Conservation (phyloP, 129 eudicot species). For the Dittrichia graveolens region DNA sequence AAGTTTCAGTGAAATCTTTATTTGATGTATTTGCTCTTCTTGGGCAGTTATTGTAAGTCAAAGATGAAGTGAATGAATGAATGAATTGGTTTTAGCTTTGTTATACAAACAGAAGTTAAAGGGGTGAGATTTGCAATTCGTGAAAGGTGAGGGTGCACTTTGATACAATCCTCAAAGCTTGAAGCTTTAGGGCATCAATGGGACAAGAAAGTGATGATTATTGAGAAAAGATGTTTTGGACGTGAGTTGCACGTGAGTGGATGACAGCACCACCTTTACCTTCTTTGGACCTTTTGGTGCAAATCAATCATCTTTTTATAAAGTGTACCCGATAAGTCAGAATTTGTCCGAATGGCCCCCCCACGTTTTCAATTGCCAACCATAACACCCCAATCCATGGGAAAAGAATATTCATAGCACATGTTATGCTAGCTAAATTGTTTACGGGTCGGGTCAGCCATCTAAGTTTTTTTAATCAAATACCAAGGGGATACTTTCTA, state of each 20-base stretch:
- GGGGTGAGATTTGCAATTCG: conserved; percentile 4
- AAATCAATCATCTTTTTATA: conserved; percentile 37
- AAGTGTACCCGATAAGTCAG: conserved; percentile 34
- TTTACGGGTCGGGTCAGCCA: no score
- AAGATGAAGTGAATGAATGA: conserved; percentile 32
- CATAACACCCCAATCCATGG: background rate
- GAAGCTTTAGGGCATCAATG: conserved; percentile 32
- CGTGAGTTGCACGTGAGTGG: conserved; percentile 43
- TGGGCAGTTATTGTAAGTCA: conserved; percentile 39
- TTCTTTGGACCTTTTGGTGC: conserved; percentile 26
- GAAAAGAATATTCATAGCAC: no score
- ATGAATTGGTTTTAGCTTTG: conserved; percentile 38
- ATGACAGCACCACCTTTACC: conserved; percentile 22
- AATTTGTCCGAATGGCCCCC: conserved; percentile 23
- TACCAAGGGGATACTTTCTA: no score
- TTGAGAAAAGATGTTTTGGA: conserved; percentile 37
- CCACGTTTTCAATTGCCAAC: conserved; percentile 25
- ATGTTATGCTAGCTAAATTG: no score
- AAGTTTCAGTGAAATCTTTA: conserved; percentile 41
- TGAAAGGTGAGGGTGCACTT: conserved; percentile 31
- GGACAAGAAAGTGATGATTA: conserved; percentile 33
- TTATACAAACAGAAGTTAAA: conserved; percentile 21
- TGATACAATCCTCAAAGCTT: background rate
- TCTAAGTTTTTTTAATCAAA: no score
- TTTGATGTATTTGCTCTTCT: conserved; percentile 37